A percentile compares a stretch with the other conserved stretches of the same genome.
phyloP scores from a whole-genome alignment of 768 basidiomycete genomes.

The Hygrophoropsis aurantiaca region DNA sequence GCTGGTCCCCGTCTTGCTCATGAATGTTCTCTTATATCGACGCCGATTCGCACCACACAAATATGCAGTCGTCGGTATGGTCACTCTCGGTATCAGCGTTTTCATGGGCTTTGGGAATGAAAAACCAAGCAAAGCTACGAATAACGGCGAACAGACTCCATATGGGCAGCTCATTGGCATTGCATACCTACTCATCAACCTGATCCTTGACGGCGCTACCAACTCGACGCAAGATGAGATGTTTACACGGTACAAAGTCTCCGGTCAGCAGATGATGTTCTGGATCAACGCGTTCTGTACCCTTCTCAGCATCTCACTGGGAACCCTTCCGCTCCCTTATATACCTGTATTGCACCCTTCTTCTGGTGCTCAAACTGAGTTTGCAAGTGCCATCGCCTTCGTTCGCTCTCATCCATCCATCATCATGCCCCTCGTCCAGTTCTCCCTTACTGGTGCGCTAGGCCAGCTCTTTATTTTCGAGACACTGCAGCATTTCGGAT shows the following conservation, averaged over 20 bases:
- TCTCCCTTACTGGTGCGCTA: constrained; percentile 86
- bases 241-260: constrained; percentile 70
- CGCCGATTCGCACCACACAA: constrained; percentile 92
- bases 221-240: constrained; percentile 98
- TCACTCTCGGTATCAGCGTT: constrained; percentile 86
- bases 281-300: constrained; percentile 93
- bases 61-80: constrained; percentile 92
- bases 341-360: constrained; percentile 83
- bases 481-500: constrained; percentile 89
- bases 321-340: constrained; percentile 72
- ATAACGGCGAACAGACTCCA: constrained; percentile 38
- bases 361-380: constrained; percentile 56
- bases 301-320: constrained; percentile 63
- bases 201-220: constrained; percentile 87
- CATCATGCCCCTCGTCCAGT: constrained; percentile 72
- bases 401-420: constrained; percentile 76
- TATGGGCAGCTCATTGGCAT: constrained; percentile 71
- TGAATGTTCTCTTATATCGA: constrained; percentile 95
- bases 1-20: constrained; percentile 96
- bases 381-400: constrained; percentile 69
- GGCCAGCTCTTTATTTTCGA: constrained; percentile 99
- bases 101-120: constrained; percentile 90
- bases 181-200: constrained; percentile 77
- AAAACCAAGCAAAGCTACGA: constrained; percentile 34
- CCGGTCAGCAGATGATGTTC: constrained; percentile 99